Conservation (phyloP, 805 yeast species). For the Lipomyces yamadae region DNA sequence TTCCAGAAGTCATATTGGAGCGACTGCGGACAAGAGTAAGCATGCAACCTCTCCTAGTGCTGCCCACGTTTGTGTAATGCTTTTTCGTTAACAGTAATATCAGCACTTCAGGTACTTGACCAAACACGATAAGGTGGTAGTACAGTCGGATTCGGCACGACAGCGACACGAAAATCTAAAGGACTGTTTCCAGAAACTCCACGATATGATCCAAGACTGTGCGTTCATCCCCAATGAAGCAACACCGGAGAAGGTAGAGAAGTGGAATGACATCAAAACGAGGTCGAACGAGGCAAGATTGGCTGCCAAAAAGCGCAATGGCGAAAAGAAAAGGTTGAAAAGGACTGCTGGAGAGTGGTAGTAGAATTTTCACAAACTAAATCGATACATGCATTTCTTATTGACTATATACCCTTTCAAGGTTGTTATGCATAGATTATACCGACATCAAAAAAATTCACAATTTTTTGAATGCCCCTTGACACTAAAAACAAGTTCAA, state of each 20-base stretch:
- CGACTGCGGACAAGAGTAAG: conserved; percentile 48
- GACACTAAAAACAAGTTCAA: not conserved
- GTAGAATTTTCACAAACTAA: not conserved
- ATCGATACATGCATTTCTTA: not conserved
- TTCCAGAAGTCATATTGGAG: conserved; percentile 57
- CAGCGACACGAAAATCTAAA: conserved; percentile 61
- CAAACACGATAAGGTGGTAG: conserved; percentile 58
- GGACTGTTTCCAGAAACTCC: conserved; percentile 64
- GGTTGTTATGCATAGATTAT: not conserved
- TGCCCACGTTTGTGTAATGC: not conserved
- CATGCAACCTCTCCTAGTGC: not conserved
- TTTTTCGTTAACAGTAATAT: no score
- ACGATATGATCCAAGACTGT: conserved; percentile 54
- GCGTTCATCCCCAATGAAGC: conserved; percentile 48
- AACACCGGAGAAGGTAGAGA: conserved; percentile 11
- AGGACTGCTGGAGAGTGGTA: not conserved
- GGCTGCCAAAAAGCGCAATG: not conserved
- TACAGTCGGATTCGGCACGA: conserved; percentile 65
- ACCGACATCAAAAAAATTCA: not conserved
- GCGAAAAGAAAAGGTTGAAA: not conserved
- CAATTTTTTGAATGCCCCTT: not conserved
- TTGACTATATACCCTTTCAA: not conserved
- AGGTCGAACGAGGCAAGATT: not conserved
- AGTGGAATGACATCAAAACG: conserved; percentile 23
- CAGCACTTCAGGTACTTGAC: conserved; percentile 58